Evolutionary conservation across 106 monocot genomes (phyloP).

Genomic region (Ottelia alismoides): DNA sequence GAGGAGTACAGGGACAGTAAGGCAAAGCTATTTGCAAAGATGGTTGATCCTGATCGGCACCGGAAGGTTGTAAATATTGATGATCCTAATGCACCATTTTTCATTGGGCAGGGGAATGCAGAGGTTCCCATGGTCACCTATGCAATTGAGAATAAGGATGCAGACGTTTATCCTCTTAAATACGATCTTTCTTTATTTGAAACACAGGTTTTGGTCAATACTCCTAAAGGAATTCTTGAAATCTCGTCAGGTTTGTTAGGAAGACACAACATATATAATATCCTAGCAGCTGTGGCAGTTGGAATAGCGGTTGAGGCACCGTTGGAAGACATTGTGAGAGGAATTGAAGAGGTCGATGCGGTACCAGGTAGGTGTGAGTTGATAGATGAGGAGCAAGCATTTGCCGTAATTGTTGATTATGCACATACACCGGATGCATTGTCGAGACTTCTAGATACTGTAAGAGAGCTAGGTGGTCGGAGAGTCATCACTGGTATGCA

Average conservation of each 20-base stretch:
- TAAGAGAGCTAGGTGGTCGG: constrained; percentile 21
- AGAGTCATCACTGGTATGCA: constrained; percentile 29
- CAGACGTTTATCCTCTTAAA: constrained; percentile 68
- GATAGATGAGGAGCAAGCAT: constrained; percentile 21
- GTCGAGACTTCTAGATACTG: constrained; percentile 22
- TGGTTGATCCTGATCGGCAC: constrained; percentile 80
- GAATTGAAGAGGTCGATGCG: constrained; percentile 78
- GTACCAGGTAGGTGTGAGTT: too few species aligned
- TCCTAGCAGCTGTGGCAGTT: constrained; percentile 78
- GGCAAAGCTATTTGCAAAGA: constrained; percentile 63
- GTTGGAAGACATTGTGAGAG: constrained; percentile 73
- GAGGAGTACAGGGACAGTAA: constrained; percentile 57
- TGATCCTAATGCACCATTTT: constrained; percentile 66
- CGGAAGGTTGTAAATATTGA: constrained; percentile 88
- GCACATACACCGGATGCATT: constrained; percentile 32
- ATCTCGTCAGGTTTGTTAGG: constrained; percentile 92
- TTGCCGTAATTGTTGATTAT: constrained; percentile 23
- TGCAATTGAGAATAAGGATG: constrained; percentile 79
- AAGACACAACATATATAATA: constrained; percentile 61
- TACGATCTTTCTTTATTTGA: constrained; percentile 83
- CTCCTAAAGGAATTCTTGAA: constrained; percentile 78
- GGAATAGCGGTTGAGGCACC: constrained; percentile 71
- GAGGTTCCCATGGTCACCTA: constrained; percentile 81
- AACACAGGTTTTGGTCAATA: constrained; percentile 79
- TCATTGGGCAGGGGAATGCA: constrained; percentile 52